These are phyloP conservation scores for Mariannaea elegans DNA, from an alignment of 2,329 filamentous ascomycete species.

Conservation along the genomic window DNA sequence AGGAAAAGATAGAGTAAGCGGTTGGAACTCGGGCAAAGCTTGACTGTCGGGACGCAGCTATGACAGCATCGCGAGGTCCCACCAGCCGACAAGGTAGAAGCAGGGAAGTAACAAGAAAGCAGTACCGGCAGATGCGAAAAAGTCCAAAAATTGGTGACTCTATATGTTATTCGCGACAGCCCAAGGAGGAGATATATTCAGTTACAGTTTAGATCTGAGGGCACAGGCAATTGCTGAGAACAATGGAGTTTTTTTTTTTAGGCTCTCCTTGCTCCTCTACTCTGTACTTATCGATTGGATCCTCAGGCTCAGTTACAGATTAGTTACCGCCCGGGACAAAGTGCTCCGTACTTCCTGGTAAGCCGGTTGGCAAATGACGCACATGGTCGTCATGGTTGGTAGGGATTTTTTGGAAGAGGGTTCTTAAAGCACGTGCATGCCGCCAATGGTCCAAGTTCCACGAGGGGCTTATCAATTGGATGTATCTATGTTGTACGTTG, in stretches of 20 bases:
- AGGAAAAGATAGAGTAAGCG: neutral
- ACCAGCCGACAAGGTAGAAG: neutral
- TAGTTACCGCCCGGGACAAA: too few species aligned
- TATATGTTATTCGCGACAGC: neutral
- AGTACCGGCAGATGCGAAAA: neutral
- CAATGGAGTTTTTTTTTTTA: neutral
- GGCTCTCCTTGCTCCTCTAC: neutral
- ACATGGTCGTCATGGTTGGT: constrained; percentile 45
- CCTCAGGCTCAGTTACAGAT: neutral
- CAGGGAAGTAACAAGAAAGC: neutral
- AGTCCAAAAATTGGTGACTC: neutral
- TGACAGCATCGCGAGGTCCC: constrained; percentile 19
- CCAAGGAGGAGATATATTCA: neutral
- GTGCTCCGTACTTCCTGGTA: too few species aligned
- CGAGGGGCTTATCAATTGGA: constrained; percentile 10
- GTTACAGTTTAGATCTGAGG: neutral
- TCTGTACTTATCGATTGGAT: neutral
- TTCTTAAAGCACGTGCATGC: constrained; percentile 31
- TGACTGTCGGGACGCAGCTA: constrained; percentile 12
- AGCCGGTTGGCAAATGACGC: too few species aligned
- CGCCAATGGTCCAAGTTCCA: neutral
- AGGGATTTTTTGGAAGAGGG: neutral
- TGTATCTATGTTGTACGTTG: too few species aligned
- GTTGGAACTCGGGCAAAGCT: neutral
- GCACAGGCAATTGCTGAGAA: constrained; percentile 2